A percentile compares a stretch with the other conserved stretches of the same genome.
Conservation (phyloP, 768 basidiomycete genomes). For the Serendipita indica region DNA sequence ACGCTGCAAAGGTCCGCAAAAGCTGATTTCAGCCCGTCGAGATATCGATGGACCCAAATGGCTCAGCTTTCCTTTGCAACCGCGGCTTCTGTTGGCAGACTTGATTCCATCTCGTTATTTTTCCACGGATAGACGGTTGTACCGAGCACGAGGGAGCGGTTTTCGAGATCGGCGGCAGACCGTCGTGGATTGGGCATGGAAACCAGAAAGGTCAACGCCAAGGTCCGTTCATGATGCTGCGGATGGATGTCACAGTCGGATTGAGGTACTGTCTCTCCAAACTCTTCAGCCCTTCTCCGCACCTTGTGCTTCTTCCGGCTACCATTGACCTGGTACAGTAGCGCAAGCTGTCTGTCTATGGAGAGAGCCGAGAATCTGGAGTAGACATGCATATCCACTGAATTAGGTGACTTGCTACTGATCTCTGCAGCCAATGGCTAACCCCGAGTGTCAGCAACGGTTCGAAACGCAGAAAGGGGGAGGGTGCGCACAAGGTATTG, state of each 20-base stretch:
- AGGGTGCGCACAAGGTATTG: too few relatives aligned
- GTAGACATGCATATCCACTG: background rate
- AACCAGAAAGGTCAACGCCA: background rate
- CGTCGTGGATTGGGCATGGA: background rate
- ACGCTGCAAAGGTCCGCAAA: too few relatives aligned
- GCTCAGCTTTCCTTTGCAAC: too few relatives aligned
- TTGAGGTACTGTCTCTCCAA: conserved; percentile 1
- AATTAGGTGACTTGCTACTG: background rate
- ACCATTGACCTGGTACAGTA: background rate
- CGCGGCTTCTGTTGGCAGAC: too few relatives aligned
- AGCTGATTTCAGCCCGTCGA: too few relatives aligned
- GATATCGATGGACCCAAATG: too few relatives aligned
- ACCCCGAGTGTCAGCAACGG: background rate
- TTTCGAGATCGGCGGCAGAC: background rate
- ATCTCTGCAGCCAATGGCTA: background rate
- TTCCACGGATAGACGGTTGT: background rate
- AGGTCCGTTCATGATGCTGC: background rate
- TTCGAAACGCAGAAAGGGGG: too few relatives aligned
- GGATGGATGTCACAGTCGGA: background rate
- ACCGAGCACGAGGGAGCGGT: background rate
- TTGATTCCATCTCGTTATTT: too few relatives aligned
- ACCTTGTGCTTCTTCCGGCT: background rate
- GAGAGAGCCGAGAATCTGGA: background rate
- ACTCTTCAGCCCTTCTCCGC: background rate
- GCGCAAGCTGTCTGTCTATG: background rate